A percentile compares a stretch with the other conserved stretches of the same genome.
These are phyloP conservation scores for Cordyceps cicadae DNA, from an alignment of 2,329 filamentous ascomycete genomes.

Conservation along the genomic window DNA sequence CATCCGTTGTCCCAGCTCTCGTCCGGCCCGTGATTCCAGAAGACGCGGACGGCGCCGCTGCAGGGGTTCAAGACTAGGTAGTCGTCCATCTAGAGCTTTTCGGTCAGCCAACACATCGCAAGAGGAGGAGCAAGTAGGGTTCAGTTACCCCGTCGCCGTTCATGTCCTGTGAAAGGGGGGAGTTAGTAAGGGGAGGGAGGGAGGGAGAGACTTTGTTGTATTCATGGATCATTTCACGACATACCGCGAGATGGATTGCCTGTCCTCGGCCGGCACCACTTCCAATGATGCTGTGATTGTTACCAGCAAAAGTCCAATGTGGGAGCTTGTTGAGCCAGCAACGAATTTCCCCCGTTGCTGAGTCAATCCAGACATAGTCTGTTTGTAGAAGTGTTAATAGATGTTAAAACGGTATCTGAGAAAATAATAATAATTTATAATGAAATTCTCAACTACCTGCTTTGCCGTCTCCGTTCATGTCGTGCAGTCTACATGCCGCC, in stretches of 20 bases:
- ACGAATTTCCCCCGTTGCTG: constrained; percentile 10
- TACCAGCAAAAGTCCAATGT: constrained; percentile 13
- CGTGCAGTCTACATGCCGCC: constrained; percentile 4
- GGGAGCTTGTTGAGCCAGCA: constrained; percentile 17
- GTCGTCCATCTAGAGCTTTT: constrained; percentile 13
- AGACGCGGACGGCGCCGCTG: constrained; percentile 14
- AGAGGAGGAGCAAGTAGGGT: too few species aligned
- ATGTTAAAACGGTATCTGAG: background rate
- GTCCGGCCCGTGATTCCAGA: constrained; percentile 17
- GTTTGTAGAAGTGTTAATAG: background rate
- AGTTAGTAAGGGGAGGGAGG: too few species aligned
- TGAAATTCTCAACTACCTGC: background rate
- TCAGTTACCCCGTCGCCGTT: constrained; percentile 16
- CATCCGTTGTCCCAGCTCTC: constrained; percentile 16
- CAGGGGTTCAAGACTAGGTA: constrained; percentile 14
- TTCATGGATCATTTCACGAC: background rate
- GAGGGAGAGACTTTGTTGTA: too few species aligned
- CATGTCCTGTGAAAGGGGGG: constrained; percentile 12
- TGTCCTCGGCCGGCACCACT: constrained; percentile 11
- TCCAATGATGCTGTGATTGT: constrained; percentile 13
- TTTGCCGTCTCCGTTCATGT: constrained; percentile 18
- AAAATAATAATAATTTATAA: too few species aligned
- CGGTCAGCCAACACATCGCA: background rate
- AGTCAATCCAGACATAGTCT: constrained; percentile 16
- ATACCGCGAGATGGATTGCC: constrained; percentile 11